Percentiles rank a stretch among this genome's conserved stretches.
phyloP scores from a whole-genome alignment of 169 alveolate genomes.

The Plasmodium chabaudi region DNA sequence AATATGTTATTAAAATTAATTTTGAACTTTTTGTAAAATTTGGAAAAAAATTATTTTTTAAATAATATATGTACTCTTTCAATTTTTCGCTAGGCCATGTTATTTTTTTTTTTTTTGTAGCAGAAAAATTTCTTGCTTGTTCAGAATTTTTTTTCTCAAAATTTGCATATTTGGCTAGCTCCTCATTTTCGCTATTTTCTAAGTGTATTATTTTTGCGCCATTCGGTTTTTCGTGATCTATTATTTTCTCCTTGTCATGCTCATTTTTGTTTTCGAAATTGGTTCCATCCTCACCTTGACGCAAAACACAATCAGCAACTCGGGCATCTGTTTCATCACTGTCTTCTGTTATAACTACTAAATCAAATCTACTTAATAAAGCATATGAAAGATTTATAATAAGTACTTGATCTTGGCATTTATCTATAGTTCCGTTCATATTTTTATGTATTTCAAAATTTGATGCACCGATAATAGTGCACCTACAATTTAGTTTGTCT shows the following conservation, averaged over 20 bases:
- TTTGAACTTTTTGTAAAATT: conserved; percentile 65
- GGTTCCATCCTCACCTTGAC: background rate
- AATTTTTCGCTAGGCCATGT: conserved; percentile 74
- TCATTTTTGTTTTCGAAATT: background rate
- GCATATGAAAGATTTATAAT: conserved; percentile 67
- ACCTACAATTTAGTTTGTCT: conserved; percentile 79
- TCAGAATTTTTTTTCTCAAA: background rate
- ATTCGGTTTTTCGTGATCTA: background rate
- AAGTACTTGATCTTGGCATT: conserved; percentile 23
- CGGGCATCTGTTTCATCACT: conserved; percentile 34
- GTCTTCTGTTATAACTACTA: conserved; percentile 79
- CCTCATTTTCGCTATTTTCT: background rate
- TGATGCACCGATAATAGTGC: conserved; percentile 87
- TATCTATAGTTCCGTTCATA: conserved; percentile 16
- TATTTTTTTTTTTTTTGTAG: background rate
- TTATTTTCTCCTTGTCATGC: background rate
- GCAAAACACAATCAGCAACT: conserved; percentile 55
- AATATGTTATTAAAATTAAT: conserved; percentile 76
- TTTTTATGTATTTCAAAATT: conserved; percentile 76
- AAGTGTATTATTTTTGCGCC: background rate
- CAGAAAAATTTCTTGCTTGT: background rate
- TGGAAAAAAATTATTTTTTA: conserved; percentile 75
- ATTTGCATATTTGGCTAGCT: background rate
- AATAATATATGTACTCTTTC: conserved; percentile 77
- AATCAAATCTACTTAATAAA: conserved; percentile 83